Base-by-base conservation (phyloP, 371 early-diverging fungal genomes). In the Mucor lusitanicus region DNA sequence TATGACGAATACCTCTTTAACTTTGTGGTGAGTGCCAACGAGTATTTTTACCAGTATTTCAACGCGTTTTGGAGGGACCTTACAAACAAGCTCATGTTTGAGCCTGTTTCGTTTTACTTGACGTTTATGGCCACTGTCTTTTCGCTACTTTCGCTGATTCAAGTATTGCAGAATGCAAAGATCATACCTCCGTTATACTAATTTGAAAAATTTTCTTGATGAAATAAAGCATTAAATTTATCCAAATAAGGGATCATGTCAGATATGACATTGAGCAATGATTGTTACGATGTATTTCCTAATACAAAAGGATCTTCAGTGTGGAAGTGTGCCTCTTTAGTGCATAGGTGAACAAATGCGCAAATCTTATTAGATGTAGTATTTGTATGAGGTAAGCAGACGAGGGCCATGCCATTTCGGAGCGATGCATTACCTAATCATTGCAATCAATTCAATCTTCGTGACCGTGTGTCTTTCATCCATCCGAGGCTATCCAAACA, bases 11-110 rank as follows among this genome's bases (percentile, higher is more conserved):
- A 59, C 15, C 39, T 59, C 8, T 59, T 33, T 6, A 23, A 23
- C 19, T 59, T 59, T 59, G 59, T 59, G n/a, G 33, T 59, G 21
- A 33, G 35, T 13, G 59, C 59, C 17, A 59, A 59, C 40, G 35
- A 59, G 13, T 59, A 59, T 39, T 59, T 59, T 6, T 59, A 59
- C 13, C 59, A 59, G 6, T 59, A 59, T 25, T 59, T 59, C 25
- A 59, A 59, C 23, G 59, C 59, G 19, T 59, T 59, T 9, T 59
- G 59, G 59, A 59, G 59, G 17, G 59, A 59, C 23, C 15, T 59
- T 3, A 39, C 39, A 39, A 39, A 59, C 59, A 59, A 59, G 40
- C 39, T 59, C 25, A 59, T 59, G 59, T 59, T 59, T 59, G 59
- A 59, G 12, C 59, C 59, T 23, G 59, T 59, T 8, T 12, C 59